These are phyloP conservation scores for Hypoxylon sp. DNA, from an alignment of 2,329 filamentous ascomycete species.

Conservation along the genomic window DNA sequence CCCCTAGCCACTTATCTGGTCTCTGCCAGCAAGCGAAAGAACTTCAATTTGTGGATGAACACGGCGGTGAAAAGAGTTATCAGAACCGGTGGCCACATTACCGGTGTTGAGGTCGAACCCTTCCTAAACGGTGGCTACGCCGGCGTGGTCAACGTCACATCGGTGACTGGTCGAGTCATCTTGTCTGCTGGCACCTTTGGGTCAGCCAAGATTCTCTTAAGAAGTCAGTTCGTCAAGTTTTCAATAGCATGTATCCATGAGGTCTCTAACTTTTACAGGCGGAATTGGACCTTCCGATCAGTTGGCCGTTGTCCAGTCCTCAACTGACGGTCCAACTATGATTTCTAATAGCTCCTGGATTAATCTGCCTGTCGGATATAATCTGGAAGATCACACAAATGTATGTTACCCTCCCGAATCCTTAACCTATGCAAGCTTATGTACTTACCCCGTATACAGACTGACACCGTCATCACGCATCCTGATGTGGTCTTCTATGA, in stretches of 20 bases:
- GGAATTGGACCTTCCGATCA: slow-evolving; percentile 75
- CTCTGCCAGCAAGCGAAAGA: slow-evolving; percentile 67
- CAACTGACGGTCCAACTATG: slow-evolving; percentile 65
- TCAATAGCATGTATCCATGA: neutral
- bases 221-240: slow-evolving; percentile 59
- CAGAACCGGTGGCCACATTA: slow-evolving; percentile 71
- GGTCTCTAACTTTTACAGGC: slow-evolving; percentile 44
- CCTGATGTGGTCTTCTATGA: slow-evolving; percentile 69
- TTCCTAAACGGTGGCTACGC: slow-evolving; percentile 65
- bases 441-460: slow-evolving; percentile 51
- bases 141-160: slow-evolving; percentile 71
- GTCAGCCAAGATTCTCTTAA: slow-evolving; percentile 76
- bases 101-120: slow-evolving; percentile 76
- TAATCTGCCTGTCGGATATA: slow-evolving; percentile 69
- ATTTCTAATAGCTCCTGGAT: slow-evolving; percentile 67
- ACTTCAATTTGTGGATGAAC: slow-evolving; percentile 77
- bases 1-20: slow-evolving; percentile 80
- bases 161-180: slow-evolving; percentile 73
- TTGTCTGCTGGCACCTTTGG: slow-evolving; percentile 77
- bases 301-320: slow-evolving; percentile 64
- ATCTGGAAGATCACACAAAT: slow-evolving; percentile 69
- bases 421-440: neutral
- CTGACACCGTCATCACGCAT: slow-evolving; percentile 61
- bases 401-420: slow-evolving; percentile 42
- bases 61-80: slow-evolving; percentile 77